These are phyloP conservation scores for Ailanthus altissimus DNA, from an alignment of 345 rosid genomes.

Conservation along the genomic window DNA sequence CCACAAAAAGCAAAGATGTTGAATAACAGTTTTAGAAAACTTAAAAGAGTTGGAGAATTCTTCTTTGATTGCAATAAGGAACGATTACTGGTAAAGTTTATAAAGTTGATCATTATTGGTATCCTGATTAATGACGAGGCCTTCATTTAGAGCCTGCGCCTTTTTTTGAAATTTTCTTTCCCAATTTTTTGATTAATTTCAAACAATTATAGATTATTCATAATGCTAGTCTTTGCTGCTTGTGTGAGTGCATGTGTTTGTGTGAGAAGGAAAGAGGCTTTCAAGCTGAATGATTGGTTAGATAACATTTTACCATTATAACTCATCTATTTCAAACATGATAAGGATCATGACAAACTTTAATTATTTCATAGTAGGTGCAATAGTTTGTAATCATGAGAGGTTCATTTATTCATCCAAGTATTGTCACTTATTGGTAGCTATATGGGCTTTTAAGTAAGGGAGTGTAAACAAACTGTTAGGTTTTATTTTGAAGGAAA, in stretches of 20 bases:
- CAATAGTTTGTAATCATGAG: background rate
- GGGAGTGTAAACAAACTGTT: too few species aligned
- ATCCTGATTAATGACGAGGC: background rate
- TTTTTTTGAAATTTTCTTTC: background rate
- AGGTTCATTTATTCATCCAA: background rate
- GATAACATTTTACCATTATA: background rate
- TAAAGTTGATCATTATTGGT: background rate
- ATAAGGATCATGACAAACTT: background rate
- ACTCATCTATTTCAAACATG: background rate
- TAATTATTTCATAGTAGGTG: background rate
- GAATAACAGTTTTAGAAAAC: background rate
- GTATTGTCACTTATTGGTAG: background rate
- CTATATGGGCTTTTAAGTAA: background rate
- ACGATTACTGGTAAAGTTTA: background rate
- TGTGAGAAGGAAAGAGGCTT: background rate
- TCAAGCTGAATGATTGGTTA: background rate
- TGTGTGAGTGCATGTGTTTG: background rate
- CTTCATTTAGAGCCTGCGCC: conserved; percentile 2
- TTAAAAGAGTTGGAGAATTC: background rate
- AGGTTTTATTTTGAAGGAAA: too few species aligned
- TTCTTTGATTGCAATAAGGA: background rate
- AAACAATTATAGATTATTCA: background rate
- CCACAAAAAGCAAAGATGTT: background rate
- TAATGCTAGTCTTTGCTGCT: background rate
- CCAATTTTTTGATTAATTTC: background rate